Evolutionary conservation across 116 monocot genomes (phyloP).

Genomic region (Iris pallida): DNA sequence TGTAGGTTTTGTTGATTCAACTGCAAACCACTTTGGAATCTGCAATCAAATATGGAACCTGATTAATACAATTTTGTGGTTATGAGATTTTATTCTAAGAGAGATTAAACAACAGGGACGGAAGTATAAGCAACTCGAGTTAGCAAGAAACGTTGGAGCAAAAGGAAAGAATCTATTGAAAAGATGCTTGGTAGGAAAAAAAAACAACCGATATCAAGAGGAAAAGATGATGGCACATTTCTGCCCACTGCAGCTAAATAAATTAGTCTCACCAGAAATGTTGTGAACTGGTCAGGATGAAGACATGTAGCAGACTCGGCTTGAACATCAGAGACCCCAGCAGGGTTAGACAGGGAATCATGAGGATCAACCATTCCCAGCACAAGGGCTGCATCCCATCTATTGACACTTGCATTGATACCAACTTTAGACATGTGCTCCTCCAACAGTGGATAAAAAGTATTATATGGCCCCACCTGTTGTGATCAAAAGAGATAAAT

Average conservation of each 20-base stretch:
- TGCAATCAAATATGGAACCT: constrained; percentile 24
- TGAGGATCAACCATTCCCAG: constrained; percentile 86
- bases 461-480: constrained; percentile 88
- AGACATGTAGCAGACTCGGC: constrained; percentile 74
- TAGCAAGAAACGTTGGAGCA: not conserved
- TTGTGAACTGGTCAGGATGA: constrained; percentile 76
- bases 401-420: constrained; percentile 49
- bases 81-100: not conserved
- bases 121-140: not conserved
- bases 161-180: not conserved
- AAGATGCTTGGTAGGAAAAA: not conserved
- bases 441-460: constrained; percentile 58
- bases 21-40: constrained; percentile 74
- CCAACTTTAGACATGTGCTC: constrained; percentile 71
- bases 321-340: constrained; percentile 80
- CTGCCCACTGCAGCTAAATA: not conserved
- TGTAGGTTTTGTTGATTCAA: constrained; percentile 36
- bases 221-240: not conserved
- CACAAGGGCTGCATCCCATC: constrained; percentile 73
- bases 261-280: constrained; percentile 54
- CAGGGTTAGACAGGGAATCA: constrained; percentile 78
- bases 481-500: too few relatives aligned
- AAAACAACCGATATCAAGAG: too few relatives aligned
- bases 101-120: too few relatives aligned
- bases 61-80: not conserved